Conservation (phyloP, 1,139 yeast species). For the Candida pseudoviswanathii region DNA sequence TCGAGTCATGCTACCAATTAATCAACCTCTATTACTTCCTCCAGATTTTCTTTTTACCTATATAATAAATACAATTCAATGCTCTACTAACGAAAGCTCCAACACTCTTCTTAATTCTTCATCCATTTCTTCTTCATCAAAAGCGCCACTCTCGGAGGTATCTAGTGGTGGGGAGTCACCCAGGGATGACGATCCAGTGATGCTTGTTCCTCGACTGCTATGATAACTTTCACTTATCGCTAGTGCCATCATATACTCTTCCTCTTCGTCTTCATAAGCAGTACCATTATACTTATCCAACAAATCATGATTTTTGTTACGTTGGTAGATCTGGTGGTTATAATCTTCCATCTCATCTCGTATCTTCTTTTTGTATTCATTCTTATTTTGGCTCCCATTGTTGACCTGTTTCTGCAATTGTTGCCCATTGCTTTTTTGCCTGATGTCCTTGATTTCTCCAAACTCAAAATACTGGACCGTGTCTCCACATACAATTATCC, state of each 20-base stretch:
- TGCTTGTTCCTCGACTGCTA: slow-evolving; percentile 12
- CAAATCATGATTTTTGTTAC: slow-evolving; percentile 24
- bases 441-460: slow-evolving; percentile 35
- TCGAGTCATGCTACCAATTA: too few species aligned
- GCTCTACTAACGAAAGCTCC: slow-evolving; percentile 30
- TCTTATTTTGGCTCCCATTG: slow-evolving; percentile 13
- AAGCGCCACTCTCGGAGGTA: neutral
- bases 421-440: slow-evolving; percentile 2
- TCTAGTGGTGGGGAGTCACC: slow-evolving; percentile 11
- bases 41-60: too few species aligned
- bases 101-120: slow-evolving; percentile 25
- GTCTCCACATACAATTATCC: slow-evolving; percentile 57
- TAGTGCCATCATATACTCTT: slow-evolving; percentile 52
- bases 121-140: slow-evolving; percentile 15
- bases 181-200: slow-evolving; percentile 3
- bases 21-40: too few species aligned
- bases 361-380: slow-evolving; percentile 25
- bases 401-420: slow-evolving; percentile 13
- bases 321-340: slow-evolving; percentile 26
- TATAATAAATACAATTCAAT: slow-evolving; percentile 6
- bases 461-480: slow-evolving; percentile 64
- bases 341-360: slow-evolving; percentile 42
- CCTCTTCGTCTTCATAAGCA: slow-evolving; percentile 41
- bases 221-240: slow-evolving; percentile 50
- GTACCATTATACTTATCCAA: slow-evolving; percentile 50